Evolutionary conservation across 768 basidiomycete species (phyloP).

Genomic region (Amanita jacksonii): DNA sequence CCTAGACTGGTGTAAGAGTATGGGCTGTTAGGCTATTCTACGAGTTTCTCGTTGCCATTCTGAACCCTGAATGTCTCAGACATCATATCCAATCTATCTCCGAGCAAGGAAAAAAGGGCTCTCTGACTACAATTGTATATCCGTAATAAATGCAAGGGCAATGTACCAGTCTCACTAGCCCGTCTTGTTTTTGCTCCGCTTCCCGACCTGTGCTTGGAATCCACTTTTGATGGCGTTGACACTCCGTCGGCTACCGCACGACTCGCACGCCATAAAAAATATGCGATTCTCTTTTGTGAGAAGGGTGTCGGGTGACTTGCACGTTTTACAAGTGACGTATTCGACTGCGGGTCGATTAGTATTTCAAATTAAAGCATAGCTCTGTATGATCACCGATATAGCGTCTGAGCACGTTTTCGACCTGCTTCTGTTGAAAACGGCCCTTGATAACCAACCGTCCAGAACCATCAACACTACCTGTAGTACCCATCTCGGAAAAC

Average conservation of each 20-base stretch:
- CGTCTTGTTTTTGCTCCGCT: conserved; percentile 75
- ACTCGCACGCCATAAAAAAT: conserved; percentile 94
- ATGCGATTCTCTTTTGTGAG: conserved; percentile 97
- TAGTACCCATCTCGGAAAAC: conserved; percentile 98
- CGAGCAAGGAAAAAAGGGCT: neutral
- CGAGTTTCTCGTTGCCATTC: neutral
- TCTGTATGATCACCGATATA: conserved; percentile 78
- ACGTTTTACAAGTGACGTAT: conserved; percentile 99
- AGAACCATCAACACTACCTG: conserved; percentile 87
- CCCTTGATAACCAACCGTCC: conserved; percentile 95
- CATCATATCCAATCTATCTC: conserved; percentile 1
- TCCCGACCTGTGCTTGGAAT: conserved; percentile 93
- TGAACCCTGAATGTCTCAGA: conserved; percentile 4
- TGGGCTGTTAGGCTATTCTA: neutral
- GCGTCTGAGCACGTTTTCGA: conserved; percentile 91
- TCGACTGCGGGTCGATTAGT: conserved; percentile 49
- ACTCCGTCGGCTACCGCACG: conserved; percentile 82
- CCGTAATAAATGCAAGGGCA: too few relatives aligned
- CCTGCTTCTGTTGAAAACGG: conserved; percentile 96
- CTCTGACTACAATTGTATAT: neutral
- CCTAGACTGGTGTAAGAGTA: too few relatives aligned
- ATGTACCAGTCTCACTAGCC: too few relatives aligned
- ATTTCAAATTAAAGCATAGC: neutral
- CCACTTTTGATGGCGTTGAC: conserved; percentile 98
- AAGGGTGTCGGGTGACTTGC: conserved; percentile 96